Evolutionary conservation across 2,329 filamentous ascomycete genomes (phyloP).

Genomic region (Trichoderma sp.): DNA sequence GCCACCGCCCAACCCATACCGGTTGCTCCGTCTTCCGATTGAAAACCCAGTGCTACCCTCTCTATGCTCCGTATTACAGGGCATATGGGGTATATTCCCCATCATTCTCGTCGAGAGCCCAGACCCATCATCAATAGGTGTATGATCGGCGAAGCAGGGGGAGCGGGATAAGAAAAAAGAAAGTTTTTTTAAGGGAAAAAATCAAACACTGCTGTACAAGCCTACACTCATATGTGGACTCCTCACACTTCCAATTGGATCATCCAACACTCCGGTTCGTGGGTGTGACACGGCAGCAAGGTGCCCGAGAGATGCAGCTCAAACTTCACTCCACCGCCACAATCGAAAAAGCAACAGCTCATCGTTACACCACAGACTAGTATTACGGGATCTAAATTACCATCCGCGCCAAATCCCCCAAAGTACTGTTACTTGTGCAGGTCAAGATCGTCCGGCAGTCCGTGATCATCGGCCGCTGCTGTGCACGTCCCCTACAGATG

Average conservation of each 20-base stretch:
- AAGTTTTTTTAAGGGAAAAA: background rate
- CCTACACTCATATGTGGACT: background rate
- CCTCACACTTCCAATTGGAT: background rate
- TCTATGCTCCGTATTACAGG: background rate
- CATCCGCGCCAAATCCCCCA: background rate
- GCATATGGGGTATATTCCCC: background rate
- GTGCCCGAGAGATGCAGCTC: background rate
- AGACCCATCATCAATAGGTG: background rate
- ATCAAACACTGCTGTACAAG: background rate
- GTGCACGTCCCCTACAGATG: background rate
- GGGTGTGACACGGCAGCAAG: background rate
- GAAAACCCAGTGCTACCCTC: background rate
- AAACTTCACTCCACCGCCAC: background rate
- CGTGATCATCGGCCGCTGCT: background rate
- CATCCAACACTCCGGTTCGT: background rate
- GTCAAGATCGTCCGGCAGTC: constrained; percentile 9
- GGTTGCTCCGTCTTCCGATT: background rate
- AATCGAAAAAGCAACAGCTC: background rate
- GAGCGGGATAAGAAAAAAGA: background rate
- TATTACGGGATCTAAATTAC: constrained; percentile 11
- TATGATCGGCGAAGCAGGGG: background rate
- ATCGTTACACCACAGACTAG: background rate
- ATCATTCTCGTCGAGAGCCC: background rate
- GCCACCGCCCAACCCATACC: background rate
- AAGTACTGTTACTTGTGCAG: background rate